Evolutionary conservation across 345 rosid genomes (phyloP), one percentile per base, ranked within the genome.

Genomic region (Bruguiera gymnorhiza): DNA sequence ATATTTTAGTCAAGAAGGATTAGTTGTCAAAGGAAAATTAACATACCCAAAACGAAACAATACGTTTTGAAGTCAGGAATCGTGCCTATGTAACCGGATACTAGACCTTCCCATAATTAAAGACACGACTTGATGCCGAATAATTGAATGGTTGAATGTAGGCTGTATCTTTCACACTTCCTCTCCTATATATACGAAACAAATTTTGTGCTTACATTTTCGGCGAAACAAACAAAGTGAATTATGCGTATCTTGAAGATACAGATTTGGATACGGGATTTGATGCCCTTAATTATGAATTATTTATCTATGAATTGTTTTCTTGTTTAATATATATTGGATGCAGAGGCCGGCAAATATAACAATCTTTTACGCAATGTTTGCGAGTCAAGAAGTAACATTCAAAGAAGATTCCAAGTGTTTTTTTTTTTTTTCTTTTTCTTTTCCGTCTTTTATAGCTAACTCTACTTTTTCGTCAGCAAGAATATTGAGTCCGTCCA

Each of bases 261-360:
- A 23, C 29, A 43, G 69, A 73, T 61, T 27, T 32, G 34, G 26
- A 48, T 58, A 6, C 26, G 67, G 73, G 71, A 76, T 80, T 76
- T 76, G 66, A 70, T 80, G 55, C 75, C 31, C 2, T 16, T 65
- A n/a, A 43, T 43, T 15, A 43, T 50, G 26, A 51, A 65, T 50
- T 70, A 43, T 8, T 34, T 10, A 32, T 62, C 55, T 56, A 16
- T 54, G 5, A 20, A n/a, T 9, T 3, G 15, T 50, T 15, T 3
- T 59, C 26, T 70, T 67, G 23, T 63, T 78, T 70, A 61, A 70
- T 51, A 13, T 30, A 59, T 19, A 61, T 10, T 11, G 72, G 70
- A 73, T 68, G 73, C 70, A 43, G 70, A 70, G 78, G 78, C 60
- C 79, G 75, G 84, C 71, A 68, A 60, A 46, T 23, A 62, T 8